A percentile compares a stretch with the other conserved stretches of the same genome.
These are phyloP conservation scores for Leishmania tarentolae DNA, from an alignment of 208 protist species.

Conservation along the genomic window DNA sequence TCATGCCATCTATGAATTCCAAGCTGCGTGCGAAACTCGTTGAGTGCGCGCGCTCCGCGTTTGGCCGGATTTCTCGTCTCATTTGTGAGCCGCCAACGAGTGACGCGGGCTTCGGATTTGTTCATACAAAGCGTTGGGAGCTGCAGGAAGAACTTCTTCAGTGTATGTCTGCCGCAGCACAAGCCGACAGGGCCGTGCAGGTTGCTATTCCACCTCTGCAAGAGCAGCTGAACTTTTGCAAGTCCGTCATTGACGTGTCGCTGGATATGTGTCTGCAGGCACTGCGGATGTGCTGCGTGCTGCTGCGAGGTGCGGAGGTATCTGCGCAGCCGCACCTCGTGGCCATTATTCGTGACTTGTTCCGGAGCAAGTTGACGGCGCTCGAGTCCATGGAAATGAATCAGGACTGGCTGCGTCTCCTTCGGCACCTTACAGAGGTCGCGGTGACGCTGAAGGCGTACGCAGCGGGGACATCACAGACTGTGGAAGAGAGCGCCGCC, in stretches of 20 bases:
- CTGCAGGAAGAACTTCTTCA: conserved; percentile 79
- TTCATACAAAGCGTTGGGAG: conserved; percentile 53
- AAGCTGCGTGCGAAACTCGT: conserved; percentile 19
- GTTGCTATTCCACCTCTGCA: conserved; percentile 45
- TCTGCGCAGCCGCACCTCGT: conserved; percentile 22
- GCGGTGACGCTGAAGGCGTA: conserved; percentile 63
- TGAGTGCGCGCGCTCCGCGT: conserved; percentile 18
- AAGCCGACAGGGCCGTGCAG: conserved; percentile 25
- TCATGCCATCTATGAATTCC: conserved; percentile 16
- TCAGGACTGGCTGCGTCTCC: conserved; percentile 80
- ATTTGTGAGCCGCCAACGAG: not conserved
- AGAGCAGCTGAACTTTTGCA: conserved; percentile 74
- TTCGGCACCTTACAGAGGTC: conserved; percentile 64
- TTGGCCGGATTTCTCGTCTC: not conserved
- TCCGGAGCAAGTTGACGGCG: conserved; percentile 38
- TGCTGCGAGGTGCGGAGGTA: conserved; percentile 37
- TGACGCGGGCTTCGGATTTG: conserved; percentile 19
- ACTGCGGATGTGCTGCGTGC: conserved; percentile 56
- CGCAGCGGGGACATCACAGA: conserved; percentile 1
- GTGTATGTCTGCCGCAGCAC: conserved; percentile 58
- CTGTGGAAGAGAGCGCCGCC: not conserved
- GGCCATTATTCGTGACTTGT: conserved; percentile 26
- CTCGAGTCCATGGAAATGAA: conserved; percentile 62
- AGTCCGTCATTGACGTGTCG: conserved; percentile 52
- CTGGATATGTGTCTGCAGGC: conserved; percentile 76